phyloP scores from a whole-genome alignment of 2,329 filamentous ascomycete species.

The Drechslerella coelobrocha region DNA sequence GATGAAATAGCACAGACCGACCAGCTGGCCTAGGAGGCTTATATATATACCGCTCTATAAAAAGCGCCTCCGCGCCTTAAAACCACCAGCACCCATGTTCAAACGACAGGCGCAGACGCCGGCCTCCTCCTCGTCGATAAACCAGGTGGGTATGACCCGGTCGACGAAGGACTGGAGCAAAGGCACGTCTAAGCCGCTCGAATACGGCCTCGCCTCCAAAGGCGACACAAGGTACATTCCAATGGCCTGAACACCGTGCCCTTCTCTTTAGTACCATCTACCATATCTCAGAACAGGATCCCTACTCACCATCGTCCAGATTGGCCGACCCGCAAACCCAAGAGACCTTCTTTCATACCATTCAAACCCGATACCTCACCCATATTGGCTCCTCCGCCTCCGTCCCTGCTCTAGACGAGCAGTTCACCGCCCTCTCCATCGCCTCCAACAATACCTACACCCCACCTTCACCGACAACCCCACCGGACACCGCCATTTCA shows the following conservation, averaged over 20 bases:
- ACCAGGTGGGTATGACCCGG: conserved; percentile 45
- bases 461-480: conserved; percentile 15
- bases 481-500: conserved; percentile 13
- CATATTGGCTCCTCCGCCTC: conserved; percentile 48
- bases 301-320: conserved; percentile 14
- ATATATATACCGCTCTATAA: background rate
- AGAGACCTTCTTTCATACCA: conserved; percentile 46
- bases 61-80: background rate
- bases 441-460: conserved; percentile 43
- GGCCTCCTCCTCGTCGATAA: conserved; percentile 41
- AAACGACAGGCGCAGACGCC: conserved; percentile 47
- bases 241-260: background rate
- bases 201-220: conserved; percentile 50
- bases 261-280: background rate
- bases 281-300: too few relatives aligned
- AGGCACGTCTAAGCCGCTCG: conserved; percentile 30
- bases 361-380: conserved; percentile 43
- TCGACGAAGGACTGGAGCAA: conserved; percentile 49
- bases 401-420: conserved; percentile 47
- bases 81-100: conserved; percentile 18
- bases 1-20: conserved; percentile 11
- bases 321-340: conserved; percentile 40
- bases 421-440: conserved; percentile 46
- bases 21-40: too few relatives aligned
- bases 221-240: conserved; percentile 42